Conservation (phyloP, 305 asterid genomes). For the Rubia peregrina region DNA sequence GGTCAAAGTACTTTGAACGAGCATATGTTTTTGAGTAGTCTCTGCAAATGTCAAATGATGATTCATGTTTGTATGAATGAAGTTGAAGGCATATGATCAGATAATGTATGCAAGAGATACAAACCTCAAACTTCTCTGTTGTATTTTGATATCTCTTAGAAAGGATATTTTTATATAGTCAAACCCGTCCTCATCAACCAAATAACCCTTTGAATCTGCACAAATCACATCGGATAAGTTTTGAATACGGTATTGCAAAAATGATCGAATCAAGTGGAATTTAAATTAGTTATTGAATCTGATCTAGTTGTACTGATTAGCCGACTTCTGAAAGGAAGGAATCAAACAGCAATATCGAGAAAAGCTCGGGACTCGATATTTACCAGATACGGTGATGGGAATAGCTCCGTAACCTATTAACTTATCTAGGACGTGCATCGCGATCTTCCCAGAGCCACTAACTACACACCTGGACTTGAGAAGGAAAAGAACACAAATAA, state of each 20-base stretch:
- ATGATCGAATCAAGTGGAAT: too few relatives aligned
- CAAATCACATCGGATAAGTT: constrained; percentile 13
- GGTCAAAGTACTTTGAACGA: constrained; percentile 91
- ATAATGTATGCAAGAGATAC: constrained; percentile 14
- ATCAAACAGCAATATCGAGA: neutral
- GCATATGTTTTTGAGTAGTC: constrained; percentile 97
- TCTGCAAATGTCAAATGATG: constrained; percentile 37
- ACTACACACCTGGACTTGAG: constrained; percentile 71
- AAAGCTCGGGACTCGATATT: neutral
- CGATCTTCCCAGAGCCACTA: constrained; percentile 97
- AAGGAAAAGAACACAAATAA: constrained; percentile 19
- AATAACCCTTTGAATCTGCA: constrained; percentile 90
- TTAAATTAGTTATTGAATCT: neutral
- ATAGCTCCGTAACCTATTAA: constrained; percentile 87
- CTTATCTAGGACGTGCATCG: constrained; percentile 97
- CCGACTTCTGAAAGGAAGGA: neutral
- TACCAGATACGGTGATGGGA: constrained; percentile 93
- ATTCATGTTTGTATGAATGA: constrained; percentile 3
- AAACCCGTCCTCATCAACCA: constrained; percentile 97
- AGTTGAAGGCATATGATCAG: constrained; percentile 18
- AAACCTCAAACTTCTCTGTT: constrained; percentile 91
- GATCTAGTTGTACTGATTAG: neutral
- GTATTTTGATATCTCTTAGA: constrained; percentile 83
- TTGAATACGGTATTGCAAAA: neutral
- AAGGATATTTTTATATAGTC: constrained; percentile 88